phyloP scores from a whole-genome alignment of 306 rosid genomes.

The Vigna unguiculata region DNA sequence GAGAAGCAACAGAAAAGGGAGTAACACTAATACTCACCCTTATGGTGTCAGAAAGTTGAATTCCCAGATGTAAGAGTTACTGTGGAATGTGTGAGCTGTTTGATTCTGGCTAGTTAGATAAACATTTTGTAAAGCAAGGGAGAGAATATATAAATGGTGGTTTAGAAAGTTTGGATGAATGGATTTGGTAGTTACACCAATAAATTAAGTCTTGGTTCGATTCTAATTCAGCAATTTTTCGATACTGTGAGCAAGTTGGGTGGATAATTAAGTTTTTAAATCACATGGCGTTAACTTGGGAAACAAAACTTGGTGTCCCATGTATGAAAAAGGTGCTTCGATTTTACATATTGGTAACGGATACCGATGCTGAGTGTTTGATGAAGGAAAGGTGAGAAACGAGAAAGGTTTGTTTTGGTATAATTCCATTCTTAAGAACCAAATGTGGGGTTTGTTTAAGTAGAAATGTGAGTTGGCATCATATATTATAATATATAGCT shows the following conservation, averaged over 20 bases:
- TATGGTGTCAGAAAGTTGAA: constrained; percentile 23
- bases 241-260: constrained; percentile 9
- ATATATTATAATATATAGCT: constrained; percentile 34
- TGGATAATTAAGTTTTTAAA: constrained; percentile 3
- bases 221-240: constrained; percentile 18
- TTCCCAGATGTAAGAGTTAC: neutral
- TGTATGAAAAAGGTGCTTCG: constrained; percentile 33
- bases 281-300: constrained; percentile 39
- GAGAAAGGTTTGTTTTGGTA: constrained; percentile 36
- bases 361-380: constrained; percentile 44
- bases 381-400: constrained; percentile 34
- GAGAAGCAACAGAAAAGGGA: constrained; percentile 30
- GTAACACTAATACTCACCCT: neutral
- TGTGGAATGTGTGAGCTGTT: neutral
- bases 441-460: too few relatives aligned
- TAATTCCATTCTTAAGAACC: constrained; percentile 35
- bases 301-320: constrained; percentile 35
- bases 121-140: constrained; percentile 40
- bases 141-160: constrained; percentile 22
- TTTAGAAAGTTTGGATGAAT: constrained; percentile 35
- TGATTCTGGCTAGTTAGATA: constrained; percentile 32
- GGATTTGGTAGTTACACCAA: constrained; percentile 35
- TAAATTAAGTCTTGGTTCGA: constrained; percentile 17
- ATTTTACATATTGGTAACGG: constrained; percentile 32
- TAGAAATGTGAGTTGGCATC: constrained; percentile 58